phyloP scores from a whole-genome alignment of 805 yeast genomes.

The Pachysolen tannophilus region DNA sequence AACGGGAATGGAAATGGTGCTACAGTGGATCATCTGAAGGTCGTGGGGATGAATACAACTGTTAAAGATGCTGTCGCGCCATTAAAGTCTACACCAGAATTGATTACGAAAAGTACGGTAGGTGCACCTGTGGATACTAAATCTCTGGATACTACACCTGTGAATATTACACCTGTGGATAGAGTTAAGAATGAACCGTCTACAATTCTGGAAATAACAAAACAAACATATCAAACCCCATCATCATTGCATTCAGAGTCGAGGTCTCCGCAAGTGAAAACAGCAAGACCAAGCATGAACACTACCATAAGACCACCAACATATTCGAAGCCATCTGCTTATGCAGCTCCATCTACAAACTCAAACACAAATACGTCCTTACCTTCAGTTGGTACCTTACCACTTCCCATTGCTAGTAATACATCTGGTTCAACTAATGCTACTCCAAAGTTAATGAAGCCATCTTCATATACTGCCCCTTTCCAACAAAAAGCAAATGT shows the following conservation, averaged over 20 bases:
- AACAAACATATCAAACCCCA: no score
- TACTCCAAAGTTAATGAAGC: slow-evolving; percentile 5
- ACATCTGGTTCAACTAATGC: not conserved
- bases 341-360: not conserved
- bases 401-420: not conserved
- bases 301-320: slow-evolving; percentile 17
- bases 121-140: no score
- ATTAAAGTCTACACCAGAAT: slow-evolving; percentile 7
- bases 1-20: no score
- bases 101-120: slow-evolving; percentile 4
- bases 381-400: not conserved
- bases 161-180: slow-evolving; percentile 8
- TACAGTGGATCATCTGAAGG: slow-evolving; percentile 7
- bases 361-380: not conserved
- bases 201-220: no score
- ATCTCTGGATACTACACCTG: no score
- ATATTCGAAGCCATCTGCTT: slow-evolving; percentile 12
- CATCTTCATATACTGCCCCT: slow-evolving; percentile 7
- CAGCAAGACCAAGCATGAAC: no score
- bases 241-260: no score
- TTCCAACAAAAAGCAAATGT: not conserved
- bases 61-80: slow-evolving; percentile 3
- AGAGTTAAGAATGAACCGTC: no score
- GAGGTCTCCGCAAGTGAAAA: no score
- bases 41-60: not conserved